Evolutionary conservation across 2,329 filamentous ascomycete genomes (phyloP).

Genomic region (Cryphonectria japonica): DNA sequence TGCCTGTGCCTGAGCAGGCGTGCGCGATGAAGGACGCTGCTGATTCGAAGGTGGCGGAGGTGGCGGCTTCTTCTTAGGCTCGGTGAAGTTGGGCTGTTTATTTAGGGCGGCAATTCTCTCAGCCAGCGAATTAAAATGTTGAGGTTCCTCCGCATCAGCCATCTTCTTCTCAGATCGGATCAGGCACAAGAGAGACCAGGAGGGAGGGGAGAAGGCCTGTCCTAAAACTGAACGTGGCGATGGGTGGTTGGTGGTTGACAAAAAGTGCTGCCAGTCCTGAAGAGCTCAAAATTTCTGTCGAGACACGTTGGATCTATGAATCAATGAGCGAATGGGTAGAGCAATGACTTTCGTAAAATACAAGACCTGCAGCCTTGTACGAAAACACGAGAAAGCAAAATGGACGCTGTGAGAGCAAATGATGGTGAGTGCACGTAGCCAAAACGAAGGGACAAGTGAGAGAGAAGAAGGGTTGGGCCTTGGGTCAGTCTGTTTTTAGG

Average conservation of each 20-base stretch:
- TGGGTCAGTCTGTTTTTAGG: background rate
- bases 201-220: background rate
- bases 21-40: constrained; percentile 41
- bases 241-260: background rate
- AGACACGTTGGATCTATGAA: background rate
- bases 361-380: background rate
- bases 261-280: background rate
- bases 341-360: background rate
- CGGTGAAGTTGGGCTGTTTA: constrained; percentile 61
- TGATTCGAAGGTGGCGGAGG: constrained; percentile 52
- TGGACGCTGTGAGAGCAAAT: constrained; percentile 1
- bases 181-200: background rate
- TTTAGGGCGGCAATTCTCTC: constrained; percentile 69
- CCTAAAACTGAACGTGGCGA: background rate
- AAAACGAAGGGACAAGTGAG: background rate
- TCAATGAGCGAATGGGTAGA: background rate
- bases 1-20: constrained; percentile 23
- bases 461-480: background rate
- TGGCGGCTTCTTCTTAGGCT: constrained; percentile 45
- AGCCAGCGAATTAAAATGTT: constrained; percentile 59
- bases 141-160: constrained; percentile 65
- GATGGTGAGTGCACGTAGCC: background rate
- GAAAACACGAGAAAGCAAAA: background rate
- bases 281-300: background rate
- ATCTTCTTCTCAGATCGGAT: constrained; percentile 43